Evolutionary conservation across 2,329 filamentous ascomycete species (phyloP).

Genomic region (Fusarium palustre): DNA sequence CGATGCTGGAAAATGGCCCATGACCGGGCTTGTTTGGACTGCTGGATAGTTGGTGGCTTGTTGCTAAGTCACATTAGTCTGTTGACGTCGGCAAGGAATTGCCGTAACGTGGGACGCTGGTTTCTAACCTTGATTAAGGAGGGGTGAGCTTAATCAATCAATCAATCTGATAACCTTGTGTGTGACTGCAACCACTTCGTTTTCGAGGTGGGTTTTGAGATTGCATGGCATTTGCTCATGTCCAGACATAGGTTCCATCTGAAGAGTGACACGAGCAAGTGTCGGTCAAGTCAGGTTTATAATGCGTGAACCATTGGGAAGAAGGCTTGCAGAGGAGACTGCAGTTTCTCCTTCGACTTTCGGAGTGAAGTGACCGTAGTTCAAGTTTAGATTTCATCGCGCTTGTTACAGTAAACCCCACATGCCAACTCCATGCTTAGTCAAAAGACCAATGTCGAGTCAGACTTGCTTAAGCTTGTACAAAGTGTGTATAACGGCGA

Average conservation of each 20-base stretch:
- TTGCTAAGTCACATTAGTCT: conserved; percentile 24
- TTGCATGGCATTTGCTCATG: conserved; percentile 4
- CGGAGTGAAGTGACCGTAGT: neutral
- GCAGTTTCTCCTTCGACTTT: neutral
- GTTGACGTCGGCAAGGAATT: conserved; percentile 44
- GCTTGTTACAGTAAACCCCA: conserved; percentile 18
- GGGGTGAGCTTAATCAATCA: conserved; percentile 15
- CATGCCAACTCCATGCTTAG: conserved; percentile 9
- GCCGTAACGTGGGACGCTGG: conserved; percentile 40
- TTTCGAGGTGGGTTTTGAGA: neutral
- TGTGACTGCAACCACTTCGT: neutral
- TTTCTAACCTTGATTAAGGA: neutral
- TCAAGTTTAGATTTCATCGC: neutral
- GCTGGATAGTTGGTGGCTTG: conserved; percentile 37
- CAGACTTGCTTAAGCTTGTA: conserved; percentile 6
- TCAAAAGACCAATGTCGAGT: conserved; percentile 10
- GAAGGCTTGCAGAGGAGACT: neutral
- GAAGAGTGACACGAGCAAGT: neutral
- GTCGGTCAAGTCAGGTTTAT: neutral
- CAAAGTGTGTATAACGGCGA: neutral
- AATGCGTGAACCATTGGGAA: neutral
- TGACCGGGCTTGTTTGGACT: conserved; percentile 21
- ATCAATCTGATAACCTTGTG: conserved; percentile 28
- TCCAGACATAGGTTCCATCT: neutral
- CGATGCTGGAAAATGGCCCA: conserved; percentile 22